Conservation (phyloP, 345 rosid genomes). For the Citrus sinensis region DNA sequence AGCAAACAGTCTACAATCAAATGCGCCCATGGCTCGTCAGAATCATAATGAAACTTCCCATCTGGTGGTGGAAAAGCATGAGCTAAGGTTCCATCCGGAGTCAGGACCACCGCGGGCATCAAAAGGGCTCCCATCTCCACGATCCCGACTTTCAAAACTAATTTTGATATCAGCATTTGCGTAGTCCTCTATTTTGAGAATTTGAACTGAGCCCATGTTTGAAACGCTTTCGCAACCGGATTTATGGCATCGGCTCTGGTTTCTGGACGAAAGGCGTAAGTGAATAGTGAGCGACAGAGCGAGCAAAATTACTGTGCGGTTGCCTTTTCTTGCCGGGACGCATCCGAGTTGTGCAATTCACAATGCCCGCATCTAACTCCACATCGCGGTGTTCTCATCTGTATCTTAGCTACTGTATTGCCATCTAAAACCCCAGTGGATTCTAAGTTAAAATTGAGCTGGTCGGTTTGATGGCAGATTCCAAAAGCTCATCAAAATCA, state of each 20-base stretch:
- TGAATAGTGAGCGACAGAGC: constrained; percentile 21
- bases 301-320: constrained; percentile 3
- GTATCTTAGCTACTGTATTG: not conserved
- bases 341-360: constrained; percentile 30
- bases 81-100: no score
- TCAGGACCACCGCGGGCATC: no score
- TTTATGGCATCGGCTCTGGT: not conserved
- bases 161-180: constrained; percentile 18
- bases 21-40: no score
- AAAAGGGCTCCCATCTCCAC: constrained; percentile 6
- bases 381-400: constrained; percentile 33
- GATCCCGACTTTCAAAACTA: constrained; percentile 10
- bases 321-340: not conserved
- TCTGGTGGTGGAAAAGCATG: no score
- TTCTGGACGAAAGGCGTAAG: constrained; percentile 17
- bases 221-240: constrained; percentile 20
- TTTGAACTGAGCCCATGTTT: constrained; percentile 28
- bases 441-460: constrained; percentile 19
- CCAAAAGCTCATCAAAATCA: constrained; percentile 16
- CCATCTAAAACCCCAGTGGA: constrained; percentile 26
- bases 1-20: no score
- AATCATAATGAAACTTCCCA: no score
- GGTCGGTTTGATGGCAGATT: constrained; percentile 34
- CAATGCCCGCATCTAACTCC: constrained; percentile 25
- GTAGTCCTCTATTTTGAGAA: not conserved